Evolutionary conservation across 2,329 filamentous ascomycete genomes (phyloP).

Genomic region (Polychaeton citri): DNA sequence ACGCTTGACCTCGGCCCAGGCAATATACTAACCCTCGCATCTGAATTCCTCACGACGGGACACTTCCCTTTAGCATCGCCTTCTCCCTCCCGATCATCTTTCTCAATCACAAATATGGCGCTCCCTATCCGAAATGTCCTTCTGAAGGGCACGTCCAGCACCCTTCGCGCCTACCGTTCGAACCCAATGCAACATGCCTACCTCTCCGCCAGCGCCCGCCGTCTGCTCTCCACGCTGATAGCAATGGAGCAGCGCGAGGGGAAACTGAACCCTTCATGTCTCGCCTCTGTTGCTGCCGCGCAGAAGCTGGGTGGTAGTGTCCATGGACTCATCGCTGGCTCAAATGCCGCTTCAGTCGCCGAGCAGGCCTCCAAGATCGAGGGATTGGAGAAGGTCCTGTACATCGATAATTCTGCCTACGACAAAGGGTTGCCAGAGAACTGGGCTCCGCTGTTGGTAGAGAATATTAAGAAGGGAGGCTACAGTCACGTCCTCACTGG

Average conservation of each 20-base stretch:
- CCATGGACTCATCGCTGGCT: constrained; percentile 77
- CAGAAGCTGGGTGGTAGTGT: constrained; percentile 74
- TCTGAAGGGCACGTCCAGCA: constrained; percentile 16
- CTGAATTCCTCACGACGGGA: too few species aligned
- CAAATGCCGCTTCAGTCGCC: constrained; percentile 60
- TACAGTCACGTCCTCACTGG: constrained; percentile 86
- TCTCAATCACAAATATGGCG: constrained; percentile 3
- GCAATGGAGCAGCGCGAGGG: constrained; percentile 88
- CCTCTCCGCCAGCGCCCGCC: constrained; percentile 40
- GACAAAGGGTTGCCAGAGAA: constrained; percentile 92
- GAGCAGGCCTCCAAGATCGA: constrained; percentile 78
- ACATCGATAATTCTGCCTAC: constrained; percentile 77
- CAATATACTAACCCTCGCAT: too few species aligned
- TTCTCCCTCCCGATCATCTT: not conserved
- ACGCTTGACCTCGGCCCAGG: not conserved
- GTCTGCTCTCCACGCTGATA: constrained; percentile 75
- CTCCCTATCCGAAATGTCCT: constrained; percentile 5
- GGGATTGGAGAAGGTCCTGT: constrained; percentile 82
- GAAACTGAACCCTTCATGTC: constrained; percentile 66
- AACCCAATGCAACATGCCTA: constrained; percentile 30
- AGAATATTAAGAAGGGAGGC: constrained; percentile 92
- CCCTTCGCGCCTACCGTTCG: constrained; percentile 17
- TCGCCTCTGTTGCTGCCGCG: constrained; percentile 76
- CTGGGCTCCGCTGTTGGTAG: constrained; percentile 80
- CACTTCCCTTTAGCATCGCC: too few species aligned